Percentiles rank a stretch among this genome's conserved stretches.
These are phyloP conservation scores for Penicillium capsulatum DNA, from an alignment of 2,329 filamentous ascomycete genomes.

Conservation along the genomic window DNA sequence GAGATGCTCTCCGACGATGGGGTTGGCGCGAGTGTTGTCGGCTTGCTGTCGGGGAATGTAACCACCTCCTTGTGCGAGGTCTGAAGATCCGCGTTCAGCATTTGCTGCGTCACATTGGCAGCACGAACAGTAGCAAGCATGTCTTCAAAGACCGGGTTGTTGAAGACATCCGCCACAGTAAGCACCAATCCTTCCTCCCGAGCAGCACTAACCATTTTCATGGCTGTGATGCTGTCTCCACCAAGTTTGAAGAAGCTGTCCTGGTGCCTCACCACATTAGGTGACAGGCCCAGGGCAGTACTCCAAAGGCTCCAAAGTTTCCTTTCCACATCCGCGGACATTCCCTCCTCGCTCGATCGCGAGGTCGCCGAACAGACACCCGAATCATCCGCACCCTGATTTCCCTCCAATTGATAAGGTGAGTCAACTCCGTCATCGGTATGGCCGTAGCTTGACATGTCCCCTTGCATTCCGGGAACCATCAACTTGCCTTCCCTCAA, in stretches of 20 bases:
- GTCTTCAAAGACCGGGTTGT: slow-evolving; percentile 39
- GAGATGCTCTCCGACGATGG: slow-evolving; percentile 26
- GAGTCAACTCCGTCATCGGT: slow-evolving; percentile 17
- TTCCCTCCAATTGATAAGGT: slow-evolving; percentile 15
- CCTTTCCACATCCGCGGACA: slow-evolving; percentile 29
- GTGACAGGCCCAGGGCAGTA: slow-evolving; percentile 32
- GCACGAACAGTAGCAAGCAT: slow-evolving; percentile 33
- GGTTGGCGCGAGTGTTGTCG: slow-evolving; percentile 11
- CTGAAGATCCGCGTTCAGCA: slow-evolving; percentile 21
- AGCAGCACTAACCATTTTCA: slow-evolving; percentile 41
- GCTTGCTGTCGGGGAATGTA: slow-evolving; percentile 15
- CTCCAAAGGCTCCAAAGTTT: slow-evolving; percentile 40
- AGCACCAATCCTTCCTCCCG: slow-evolving; percentile 39
- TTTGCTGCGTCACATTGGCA: slow-evolving; percentile 22
- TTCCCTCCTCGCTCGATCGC: slow-evolving; percentile 29
- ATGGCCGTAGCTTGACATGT: slow-evolving; percentile 15
- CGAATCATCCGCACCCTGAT: slow-evolving; percentile 19
- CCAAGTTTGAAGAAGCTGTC: slow-evolving; percentile 44
- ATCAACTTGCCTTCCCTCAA: slow-evolving; percentile 27
- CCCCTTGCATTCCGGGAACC: slow-evolving; percentile 16
- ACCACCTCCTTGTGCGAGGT: slow-evolving; percentile 15
- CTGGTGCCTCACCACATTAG: slow-evolving; percentile 32
- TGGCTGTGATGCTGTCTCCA: slow-evolving; percentile 41
- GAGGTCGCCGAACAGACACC: slow-evolving; percentile 28
- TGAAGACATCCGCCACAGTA: slow-evolving; percentile 44